Conservation (phyloP, 73 alveolate genomes). For the Uronychia binucleata region DNA sequence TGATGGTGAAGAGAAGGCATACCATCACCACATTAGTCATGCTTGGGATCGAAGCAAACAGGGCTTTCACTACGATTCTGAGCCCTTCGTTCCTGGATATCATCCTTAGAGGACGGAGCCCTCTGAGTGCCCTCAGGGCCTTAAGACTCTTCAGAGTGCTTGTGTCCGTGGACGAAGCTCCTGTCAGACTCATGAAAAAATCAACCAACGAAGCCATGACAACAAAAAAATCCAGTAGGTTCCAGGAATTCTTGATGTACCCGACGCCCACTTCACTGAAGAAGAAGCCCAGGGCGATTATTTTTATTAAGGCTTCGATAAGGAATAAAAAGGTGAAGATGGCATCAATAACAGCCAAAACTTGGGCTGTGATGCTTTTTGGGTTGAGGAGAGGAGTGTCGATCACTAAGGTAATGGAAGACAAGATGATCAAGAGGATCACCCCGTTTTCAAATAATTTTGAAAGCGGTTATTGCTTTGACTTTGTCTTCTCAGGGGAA, state of each 20-base stretch:
- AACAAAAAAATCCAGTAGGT: constrained; percentile 26
- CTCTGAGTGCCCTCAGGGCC: constrained; percentile 64
- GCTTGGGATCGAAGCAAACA: constrained; percentile 45
- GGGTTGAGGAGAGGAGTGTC: constrained; percentile 33
- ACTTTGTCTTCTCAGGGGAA: background rate
- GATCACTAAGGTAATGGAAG: constrained; percentile 53
- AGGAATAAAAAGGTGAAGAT: constrained; percentile 16
- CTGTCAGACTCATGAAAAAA: background rate
- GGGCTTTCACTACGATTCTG: constrained; percentile 39
- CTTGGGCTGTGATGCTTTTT: background rate
- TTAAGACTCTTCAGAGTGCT: constrained; percentile 27
- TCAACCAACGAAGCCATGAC: constrained; percentile 6
- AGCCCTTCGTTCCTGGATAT: constrained; percentile 45
- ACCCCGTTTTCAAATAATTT: constrained; percentile 28
- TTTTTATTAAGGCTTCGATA: constrained; percentile 24
- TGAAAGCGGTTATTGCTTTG: background rate
- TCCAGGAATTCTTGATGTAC: constrained; percentile 16
- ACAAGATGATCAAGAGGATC: constrained; percentile 42
- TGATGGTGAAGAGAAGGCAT: constrained; percentile 17
- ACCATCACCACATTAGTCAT: constrained; percentile 47
- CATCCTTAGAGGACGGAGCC: constrained; percentile 45
- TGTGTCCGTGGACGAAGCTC: background rate
- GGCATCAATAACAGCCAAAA: background rate
- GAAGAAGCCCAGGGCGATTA: constrained; percentile 35
- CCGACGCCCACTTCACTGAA: background rate